Conservation (phyloP, 805 yeast genomes). For the Yamadazyma takamatsuzukensis region DNA sequence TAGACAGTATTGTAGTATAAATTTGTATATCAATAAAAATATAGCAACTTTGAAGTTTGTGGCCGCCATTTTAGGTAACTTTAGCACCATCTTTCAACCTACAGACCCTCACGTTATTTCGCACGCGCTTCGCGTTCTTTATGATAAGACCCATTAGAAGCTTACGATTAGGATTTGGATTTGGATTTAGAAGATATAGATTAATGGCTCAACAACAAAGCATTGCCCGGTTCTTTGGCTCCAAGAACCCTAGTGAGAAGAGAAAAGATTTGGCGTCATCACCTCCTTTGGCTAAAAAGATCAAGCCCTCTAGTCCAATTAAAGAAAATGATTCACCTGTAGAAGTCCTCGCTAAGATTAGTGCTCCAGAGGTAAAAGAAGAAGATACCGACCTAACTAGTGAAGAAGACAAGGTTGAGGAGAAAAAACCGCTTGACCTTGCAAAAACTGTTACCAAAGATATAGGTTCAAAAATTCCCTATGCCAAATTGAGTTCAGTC, state of each 20-base stretch:
- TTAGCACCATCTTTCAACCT: no score
- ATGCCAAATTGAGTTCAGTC: constrained; percentile 49
- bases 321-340: constrained; percentile 3
- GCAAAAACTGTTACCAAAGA: no score
- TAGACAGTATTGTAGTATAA: not conserved
- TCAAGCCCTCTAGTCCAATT: not conserved
- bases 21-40: no score
- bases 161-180: no score
- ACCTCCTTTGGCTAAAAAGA: not conserved
- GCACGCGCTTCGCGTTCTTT: no score
- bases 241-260: constrained; percentile 3
- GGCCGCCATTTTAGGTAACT: no score
- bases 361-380: constrained; percentile 2
- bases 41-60: no score
- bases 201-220: constrained; percentile 31
- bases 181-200: constrained; percentile 1
- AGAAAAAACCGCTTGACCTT: constrained; percentile 9
- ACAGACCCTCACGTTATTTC: no score
- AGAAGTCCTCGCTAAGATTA: constrained; percentile 1
- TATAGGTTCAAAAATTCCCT: constrained; percentile 24
- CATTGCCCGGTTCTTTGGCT: constrained; percentile 28
- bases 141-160: no score
- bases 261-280: constrained; percentile 1
- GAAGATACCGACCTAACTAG: constrained; percentile 1
- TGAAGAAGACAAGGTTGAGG: constrained; percentile 1